Percentiles rank a stretch among this genome's conserved stretches.
These are phyloP conservation scores for Nitzschia palea DNA, from an alignment of 108 stramenopile genomes.

Conservation along the genomic window DNA sequence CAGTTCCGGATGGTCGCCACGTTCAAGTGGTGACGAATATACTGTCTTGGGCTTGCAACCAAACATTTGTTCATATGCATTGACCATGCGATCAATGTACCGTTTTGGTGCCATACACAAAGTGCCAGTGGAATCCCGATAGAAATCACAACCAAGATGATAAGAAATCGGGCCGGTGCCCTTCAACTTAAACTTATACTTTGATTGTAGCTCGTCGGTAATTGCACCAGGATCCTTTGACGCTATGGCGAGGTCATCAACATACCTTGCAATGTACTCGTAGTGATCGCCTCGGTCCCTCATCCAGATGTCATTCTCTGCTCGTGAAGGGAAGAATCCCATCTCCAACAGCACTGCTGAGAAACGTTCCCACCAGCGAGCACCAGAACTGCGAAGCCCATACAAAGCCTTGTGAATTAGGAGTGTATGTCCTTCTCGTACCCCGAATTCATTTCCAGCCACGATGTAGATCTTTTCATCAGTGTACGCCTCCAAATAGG, in stretches of 20 bases:
- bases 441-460: constrained; percentile 43
- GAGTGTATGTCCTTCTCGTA: constrained; percentile 27
- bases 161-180: constrained; percentile 30
- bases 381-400: constrained; percentile 20
- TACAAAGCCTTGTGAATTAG: constrained; percentile 36
- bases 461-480: constrained; percentile 39
- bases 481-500: constrained; percentile 30
- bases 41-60: constrained; percentile 23
- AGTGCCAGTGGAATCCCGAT: constrained; percentile 25
- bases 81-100: constrained; percentile 38
- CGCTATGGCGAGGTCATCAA: constrained; percentile 30
- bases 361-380: constrained; percentile 10
- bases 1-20: constrained; percentile 30
- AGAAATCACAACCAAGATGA: constrained; percentile 38
- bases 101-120: constrained; percentile 17
- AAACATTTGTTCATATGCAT: constrained; percentile 26
- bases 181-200: constrained; percentile 38
- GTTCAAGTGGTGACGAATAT: constrained; percentile 9
- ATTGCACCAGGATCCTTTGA: constrained; percentile 4
- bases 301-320: constrained; percentile 47
- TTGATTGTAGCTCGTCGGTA: constrained; percentile 4
- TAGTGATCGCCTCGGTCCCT: constrained; percentile 11
- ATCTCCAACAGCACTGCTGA: constrained; percentile 9
- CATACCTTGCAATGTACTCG: constrained; percentile 33
- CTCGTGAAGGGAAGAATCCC: constrained; percentile 29